Conservation (phyloP, 495 filamentous ascomycete species). For the Staphylotrichum tortipilum region DNA sequence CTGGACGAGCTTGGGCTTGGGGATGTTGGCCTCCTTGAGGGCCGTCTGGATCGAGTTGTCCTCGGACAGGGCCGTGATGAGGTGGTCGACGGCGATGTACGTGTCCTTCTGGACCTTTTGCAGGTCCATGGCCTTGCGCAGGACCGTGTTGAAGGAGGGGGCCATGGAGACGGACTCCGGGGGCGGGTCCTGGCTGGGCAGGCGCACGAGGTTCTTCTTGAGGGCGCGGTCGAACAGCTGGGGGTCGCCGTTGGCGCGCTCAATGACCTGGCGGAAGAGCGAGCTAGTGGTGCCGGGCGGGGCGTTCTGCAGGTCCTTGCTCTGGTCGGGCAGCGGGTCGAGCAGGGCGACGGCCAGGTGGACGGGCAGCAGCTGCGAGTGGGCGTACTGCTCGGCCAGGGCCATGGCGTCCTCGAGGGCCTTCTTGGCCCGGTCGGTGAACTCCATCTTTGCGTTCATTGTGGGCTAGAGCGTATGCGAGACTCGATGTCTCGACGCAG, state of each 20-base stretch:
- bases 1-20: slow-evolving; percentile 82
- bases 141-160: slow-evolving; percentile 68
- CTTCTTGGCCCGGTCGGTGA: slow-evolving; percentile 85
- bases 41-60: slow-evolving; percentile 63
- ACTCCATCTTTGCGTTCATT: slow-evolving; percentile 60
- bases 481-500: slow-evolving; percentile 21
- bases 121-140: slow-evolving; percentile 77
- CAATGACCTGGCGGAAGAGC: slow-evolving; percentile 87
- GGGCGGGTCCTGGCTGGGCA: slow-evolving; percentile 89
- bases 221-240: slow-evolving; percentile 79
- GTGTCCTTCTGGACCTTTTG: slow-evolving; percentile 94
- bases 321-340: slow-evolving; percentile 70
- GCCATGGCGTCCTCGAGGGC: slow-evolving; percentile 76
- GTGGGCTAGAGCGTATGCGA: slow-evolving; percentile 17
- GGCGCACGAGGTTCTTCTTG: slow-evolving; percentile 82
- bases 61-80: slow-evolving; percentile 75
- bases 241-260: slow-evolving; percentile 85
- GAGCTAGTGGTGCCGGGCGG: slow-evolving; percentile 56
- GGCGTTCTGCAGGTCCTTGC: slow-evolving; percentile 61
- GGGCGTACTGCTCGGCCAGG: slow-evolving; percentile 76
- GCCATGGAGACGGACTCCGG: slow-evolving; percentile 77
- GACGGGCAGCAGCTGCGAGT: slow-evolving; percentile 79
- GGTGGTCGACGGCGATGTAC: slow-evolving; percentile 86
- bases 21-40: slow-evolving; percentile 80
- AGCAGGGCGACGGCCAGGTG: slow-evolving; percentile 85